Conservation (phyloP, 352 stramenopile species). For the Phytophthora nicotianae region DNA sequence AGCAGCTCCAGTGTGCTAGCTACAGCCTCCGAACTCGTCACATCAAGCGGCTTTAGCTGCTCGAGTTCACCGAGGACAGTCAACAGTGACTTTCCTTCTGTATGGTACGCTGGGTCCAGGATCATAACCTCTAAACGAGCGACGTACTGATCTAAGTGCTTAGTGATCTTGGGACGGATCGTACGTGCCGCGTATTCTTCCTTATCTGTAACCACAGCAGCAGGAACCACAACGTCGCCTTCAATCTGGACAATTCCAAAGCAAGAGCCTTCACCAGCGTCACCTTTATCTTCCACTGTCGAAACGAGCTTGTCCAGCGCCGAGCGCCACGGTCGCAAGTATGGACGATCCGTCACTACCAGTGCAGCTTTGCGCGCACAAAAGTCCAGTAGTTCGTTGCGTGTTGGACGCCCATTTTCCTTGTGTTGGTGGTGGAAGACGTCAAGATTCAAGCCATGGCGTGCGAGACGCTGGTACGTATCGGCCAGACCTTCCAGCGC, state of each 20-base stretch:
- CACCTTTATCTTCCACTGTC: conserved; percentile 37
- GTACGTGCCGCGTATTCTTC: conserved; percentile 98
- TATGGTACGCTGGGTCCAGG: conserved; percentile 37
- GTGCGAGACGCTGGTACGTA: conserved; percentile 43
- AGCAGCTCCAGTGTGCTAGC: conserved; percentile 45
- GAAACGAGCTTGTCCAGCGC: conserved; percentile 50
- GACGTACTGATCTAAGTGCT: conserved; percentile 90
- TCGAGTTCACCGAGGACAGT: conserved; percentile 16
- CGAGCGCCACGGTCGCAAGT: conserved; percentile 64
- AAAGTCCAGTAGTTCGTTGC: conserved; percentile 46
- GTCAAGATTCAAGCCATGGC: conserved; percentile 61
- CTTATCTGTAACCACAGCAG: conserved; percentile 92
- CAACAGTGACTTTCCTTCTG: conserved; percentile 35
- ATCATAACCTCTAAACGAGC: conserved; percentile 49
- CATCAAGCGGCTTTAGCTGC: conserved; percentile 45
- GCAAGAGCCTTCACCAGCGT: conserved; percentile 6
- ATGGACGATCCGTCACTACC: conserved; percentile 81
- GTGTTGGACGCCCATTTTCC: conserved; percentile 13
- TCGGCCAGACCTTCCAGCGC: conserved; percentile 69
- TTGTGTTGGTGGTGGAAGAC: conserved; percentile 64
- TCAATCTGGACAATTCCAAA: conserved; percentile 94
- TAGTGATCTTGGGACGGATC: conserved; percentile 97
- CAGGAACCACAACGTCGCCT: conserved; percentile 97
- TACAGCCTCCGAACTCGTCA: conserved; percentile 42
- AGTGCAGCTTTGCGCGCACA: conserved; percentile 61